These are phyloP conservation scores for Malus hybrid DNA, from an alignment of 331 rosid genomes.

Conservation along the genomic window DNA sequence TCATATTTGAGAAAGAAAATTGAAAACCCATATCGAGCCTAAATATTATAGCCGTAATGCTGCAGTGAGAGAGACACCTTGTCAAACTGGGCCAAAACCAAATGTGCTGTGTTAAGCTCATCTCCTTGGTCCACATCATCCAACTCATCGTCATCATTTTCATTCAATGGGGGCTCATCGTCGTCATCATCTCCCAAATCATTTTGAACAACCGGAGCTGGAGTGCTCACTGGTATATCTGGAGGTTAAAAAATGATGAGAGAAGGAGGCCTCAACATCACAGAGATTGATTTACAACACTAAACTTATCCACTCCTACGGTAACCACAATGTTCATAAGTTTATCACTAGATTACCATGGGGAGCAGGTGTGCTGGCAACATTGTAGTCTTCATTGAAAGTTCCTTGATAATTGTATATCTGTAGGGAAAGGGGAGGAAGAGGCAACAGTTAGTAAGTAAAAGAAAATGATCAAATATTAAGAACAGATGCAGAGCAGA, in stretches of 20 bases:
- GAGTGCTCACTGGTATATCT: conserved; percentile 46
- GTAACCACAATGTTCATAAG: conserved; percentile 2
- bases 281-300: background rate
- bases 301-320: conserved; percentile 2
- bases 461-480: background rate
- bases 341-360: conserved; percentile 41
- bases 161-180: conserved; percentile 86
- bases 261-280: background rate
- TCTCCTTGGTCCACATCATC: conserved; percentile 92
- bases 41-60: background rate
- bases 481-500: background rate
- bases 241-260: background rate
- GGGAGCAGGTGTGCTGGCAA: conserved; percentile 95
- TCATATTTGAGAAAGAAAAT: background rate
- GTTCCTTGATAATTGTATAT: conserved; percentile 80
- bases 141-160: conserved; percentile 89
- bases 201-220: conserved; percentile 36
- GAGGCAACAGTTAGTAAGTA: background rate
- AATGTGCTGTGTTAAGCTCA: conserved; percentile 73
- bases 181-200: conserved; percentile 64
- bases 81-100: conserved; percentile 98
- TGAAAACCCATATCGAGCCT: background rate
- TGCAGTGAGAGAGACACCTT: conserved; percentile 39
- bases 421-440: conserved; percentile 26
- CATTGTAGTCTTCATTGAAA: conserved; percentile 82